Evolutionary conservation across 2,329 filamentous ascomycete species (phyloP).

Genomic region (Leptoxyphium fumago): DNA sequence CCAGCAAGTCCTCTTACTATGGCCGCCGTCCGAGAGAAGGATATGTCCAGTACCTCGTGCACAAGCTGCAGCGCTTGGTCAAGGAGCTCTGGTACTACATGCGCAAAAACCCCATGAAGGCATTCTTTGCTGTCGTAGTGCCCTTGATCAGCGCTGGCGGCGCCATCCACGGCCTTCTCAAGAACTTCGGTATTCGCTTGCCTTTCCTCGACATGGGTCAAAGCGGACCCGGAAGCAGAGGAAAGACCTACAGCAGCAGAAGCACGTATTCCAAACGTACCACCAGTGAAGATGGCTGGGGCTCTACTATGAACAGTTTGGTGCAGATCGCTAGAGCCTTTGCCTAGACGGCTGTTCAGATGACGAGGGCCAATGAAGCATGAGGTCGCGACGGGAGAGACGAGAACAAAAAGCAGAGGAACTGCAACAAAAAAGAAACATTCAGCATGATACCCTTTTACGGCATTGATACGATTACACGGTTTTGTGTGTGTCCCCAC

Average conservation of each 20-base stretch:
- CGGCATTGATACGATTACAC: too few species aligned
- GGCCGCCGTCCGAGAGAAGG: constrained; percentile 62
- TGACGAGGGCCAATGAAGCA: neutral
- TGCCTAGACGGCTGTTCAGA: constrained; percentile 21
- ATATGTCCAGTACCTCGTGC: constrained; percentile 60
- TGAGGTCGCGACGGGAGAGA: neutral
- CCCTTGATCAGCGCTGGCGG: constrained; percentile 69
- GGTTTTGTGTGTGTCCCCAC: too few species aligned
- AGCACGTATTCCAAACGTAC: constrained; percentile 8
- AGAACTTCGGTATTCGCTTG: constrained; percentile 63
- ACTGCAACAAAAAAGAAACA: too few species aligned
- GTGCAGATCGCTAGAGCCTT: constrained; percentile 39
- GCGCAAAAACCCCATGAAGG: constrained; percentile 70
- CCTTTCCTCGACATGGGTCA: constrained; percentile 37
- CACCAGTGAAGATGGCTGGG: constrained; percentile 22
- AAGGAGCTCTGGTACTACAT: constrained; percentile 71
- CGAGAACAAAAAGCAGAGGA: too few species aligned
- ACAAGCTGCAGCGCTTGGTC: constrained; percentile 63
- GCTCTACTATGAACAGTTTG: constrained; percentile 32
- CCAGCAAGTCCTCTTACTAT: constrained; percentile 51
- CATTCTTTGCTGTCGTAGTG: constrained; percentile 78
- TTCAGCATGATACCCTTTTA: too few species aligned
- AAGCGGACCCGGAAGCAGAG: constrained; percentile 19
- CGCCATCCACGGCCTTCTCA: constrained; percentile 61
- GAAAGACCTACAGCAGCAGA: constrained; percentile 10